Conservation (phyloP, 768 basidiomycete species). For the Macrolepiota dolichaula region DNA sequence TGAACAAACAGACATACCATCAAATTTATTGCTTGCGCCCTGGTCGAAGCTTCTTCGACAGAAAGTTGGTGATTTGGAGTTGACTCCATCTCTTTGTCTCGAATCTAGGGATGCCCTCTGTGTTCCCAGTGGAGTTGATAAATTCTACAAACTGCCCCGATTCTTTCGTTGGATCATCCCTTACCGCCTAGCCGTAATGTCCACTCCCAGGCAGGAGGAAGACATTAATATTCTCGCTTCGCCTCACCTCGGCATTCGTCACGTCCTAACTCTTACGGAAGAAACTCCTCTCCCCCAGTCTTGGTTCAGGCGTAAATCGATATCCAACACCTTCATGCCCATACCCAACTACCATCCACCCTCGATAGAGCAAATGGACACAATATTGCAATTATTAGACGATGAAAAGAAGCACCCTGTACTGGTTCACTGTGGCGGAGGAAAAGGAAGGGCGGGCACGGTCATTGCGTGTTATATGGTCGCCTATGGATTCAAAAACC, state of each 20-base stretch:
- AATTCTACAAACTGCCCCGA: conserved; percentile 43
- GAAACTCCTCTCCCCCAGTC: conserved; percentile 44
- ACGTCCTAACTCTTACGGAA: conserved; percentile 56
- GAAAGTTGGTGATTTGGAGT: conserved; percentile 26
- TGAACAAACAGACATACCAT: conserved; percentile 39
- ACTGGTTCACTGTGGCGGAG: conserved; percentile 60
- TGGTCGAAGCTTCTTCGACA: conserved; percentile 37
- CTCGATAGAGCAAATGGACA: conserved; percentile 58
- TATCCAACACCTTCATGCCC: conserved; percentile 54
- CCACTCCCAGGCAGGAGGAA: conserved; percentile 46
- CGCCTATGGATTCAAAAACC: conserved; percentile 49
- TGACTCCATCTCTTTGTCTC: conserved; percentile 36
- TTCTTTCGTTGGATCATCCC: conserved; percentile 66
- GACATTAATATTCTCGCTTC: conserved; percentile 48
- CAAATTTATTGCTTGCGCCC: conserved; percentile 32
- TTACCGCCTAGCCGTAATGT: conserved; percentile 57
- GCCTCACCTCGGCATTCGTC: conserved; percentile 47
- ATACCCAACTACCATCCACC: conserved; percentile 52
- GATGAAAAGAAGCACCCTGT: conserved; percentile 45
- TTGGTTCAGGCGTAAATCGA: conserved; percentile 45
- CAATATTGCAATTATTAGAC: conserved; percentile 44
- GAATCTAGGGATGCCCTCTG: conserved; percentile 37
- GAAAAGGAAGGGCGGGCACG: conserved; percentile 61
- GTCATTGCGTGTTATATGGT: conserved; percentile 59
- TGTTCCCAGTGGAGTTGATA: conserved; percentile 26